Base-by-base conservation (phyloP, 129 eudicot species). In the Ambrosia trifida region DNA sequence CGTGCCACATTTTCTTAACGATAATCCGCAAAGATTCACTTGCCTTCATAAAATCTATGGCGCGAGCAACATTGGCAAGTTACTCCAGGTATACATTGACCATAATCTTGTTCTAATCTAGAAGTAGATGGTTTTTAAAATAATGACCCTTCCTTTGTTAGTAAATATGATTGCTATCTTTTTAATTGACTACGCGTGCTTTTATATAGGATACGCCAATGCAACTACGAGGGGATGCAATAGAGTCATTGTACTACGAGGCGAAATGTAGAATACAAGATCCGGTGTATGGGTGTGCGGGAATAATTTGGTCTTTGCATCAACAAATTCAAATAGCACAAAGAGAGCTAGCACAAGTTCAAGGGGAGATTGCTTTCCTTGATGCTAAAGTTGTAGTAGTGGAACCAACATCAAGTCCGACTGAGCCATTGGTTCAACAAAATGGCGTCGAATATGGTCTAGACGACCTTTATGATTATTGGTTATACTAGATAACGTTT, bases 211-310 rank as follows among this genome's bases (percentile, higher is more conserved):
- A 70, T 38, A 41, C 78, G 13, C 81, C 83, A 19, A 41, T 73
- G 20, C 72, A 74, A 16, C 63, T 74, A 28, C 63, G 83, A 14
- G 78, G 46, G 0, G 60, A 60, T 5, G 79, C 81, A 50, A 74
- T 77, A 7, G 83, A 81, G 43, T 57, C 81, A 5, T 44, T 84
- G 70, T 81, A 71, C 54, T 73, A 54, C 6, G 86, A 84, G 79
- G 85, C 89, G 65, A 67, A 52, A 45, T 77, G 76, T n/a, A 63
- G 89, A 63, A 63, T 78, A 9, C 66, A 66, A 53, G 81, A 84
- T 51, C 88, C 88, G 0, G 83, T 84, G 14, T 80, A 84, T 17
- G 88, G 88, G 5, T 84, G 83, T 65, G 88, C 61, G 13, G 77
- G 83, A 64, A 38, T 69, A 53, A 80, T 84, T 35, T 64, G 77